Base-by-base conservation (phyloP, 1,284 basidiomycete species). In the Ustilago xerochloae region DNA sequence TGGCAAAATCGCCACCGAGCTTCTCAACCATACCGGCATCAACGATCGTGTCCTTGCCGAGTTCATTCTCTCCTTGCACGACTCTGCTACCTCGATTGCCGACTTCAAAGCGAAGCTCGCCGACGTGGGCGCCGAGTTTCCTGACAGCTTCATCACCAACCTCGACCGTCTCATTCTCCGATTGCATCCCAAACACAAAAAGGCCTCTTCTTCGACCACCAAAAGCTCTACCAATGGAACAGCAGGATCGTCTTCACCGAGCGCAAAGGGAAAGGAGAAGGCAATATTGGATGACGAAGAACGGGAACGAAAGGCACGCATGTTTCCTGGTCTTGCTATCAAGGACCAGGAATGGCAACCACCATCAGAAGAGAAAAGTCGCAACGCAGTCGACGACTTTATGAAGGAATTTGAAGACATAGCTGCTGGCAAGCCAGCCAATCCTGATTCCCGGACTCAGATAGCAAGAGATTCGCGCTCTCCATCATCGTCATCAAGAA, bases 101-200 rank as follows among this genome's bases (percentile, higher is more conserved):
- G 89, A 90, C 59, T 99, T 99, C 89, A 93, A 94, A 85, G 81
- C 86, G 48, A 92, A 93, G 84, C 89, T 99, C 54, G 88, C 89
- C 63, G 91, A 91, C 72, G 88, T 90, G 59, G 94, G 92, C 38
- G 93, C 94, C 33, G 90, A 91, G 70, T 96, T 98, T 82, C 91
- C 93, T 2, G 91, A 93, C 66, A 92, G 91, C 41, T 93, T 98
- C 83, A 87, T 97, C 67, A 90, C 93, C 83, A 96, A 92, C 81
- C 89, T 99, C 49, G 96, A 99, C 86, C 91, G 97, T 29, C 89
- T 98, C 65, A 93, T 99, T 78, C 89, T 96, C 53, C 92, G 89
- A 66, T 89, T 98, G 88, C 97, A 99, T 81, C 97, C 96, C 0
- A 97, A 95, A 81, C 92, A 98, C 87, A 81, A 77, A 58, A 77